Percentiles rank a stretch among this genome's conserved stretches.
These are phyloP conservation scores for Ceratocystis eucalypticola DNA, from an alignment of 2,329 filamentous ascomycete genomes.

Conservation along the genomic window DNA sequence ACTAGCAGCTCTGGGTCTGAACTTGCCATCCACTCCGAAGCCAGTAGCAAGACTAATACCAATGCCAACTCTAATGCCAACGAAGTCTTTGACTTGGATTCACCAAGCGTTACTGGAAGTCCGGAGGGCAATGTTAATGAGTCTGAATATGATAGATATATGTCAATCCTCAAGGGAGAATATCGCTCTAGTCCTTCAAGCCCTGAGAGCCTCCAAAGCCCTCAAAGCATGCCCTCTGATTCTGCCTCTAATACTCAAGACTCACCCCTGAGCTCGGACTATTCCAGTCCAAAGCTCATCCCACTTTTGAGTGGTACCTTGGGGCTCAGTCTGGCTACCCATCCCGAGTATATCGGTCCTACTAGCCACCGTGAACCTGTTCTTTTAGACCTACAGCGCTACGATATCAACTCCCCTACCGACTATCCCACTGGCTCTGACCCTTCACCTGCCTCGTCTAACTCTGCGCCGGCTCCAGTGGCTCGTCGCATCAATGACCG, in stretches of 20 bases:
- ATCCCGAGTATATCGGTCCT: slow-evolving; percentile 46
- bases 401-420: slow-evolving; percentile 29
- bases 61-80: background rate
- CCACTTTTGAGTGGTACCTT: slow-evolving; percentile 32
- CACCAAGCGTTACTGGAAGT: background rate
- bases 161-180: slow-evolving; percentile 15
- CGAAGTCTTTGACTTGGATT: background rate
- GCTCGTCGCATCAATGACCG: slow-evolving; percentile 27
- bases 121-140: background rate
- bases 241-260: background rate
- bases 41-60: background rate
- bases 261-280: slow-evolving; percentile 6
- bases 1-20: slow-evolving; percentile 4
- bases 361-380: slow-evolving; percentile 46
- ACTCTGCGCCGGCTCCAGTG: slow-evolving; percentile 21
- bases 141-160: slow-evolving; percentile 17
- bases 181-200: slow-evolving; percentile 8
- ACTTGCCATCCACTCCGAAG: background rate
- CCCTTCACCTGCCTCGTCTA: slow-evolving; percentile 9
- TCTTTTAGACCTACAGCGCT: slow-evolving; percentile 42
- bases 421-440: slow-evolving; percentile 6
- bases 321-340: slow-evolving; percentile 43
- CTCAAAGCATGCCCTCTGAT: background rate
- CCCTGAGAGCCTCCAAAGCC: background rate
- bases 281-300: slow-evolving; percentile 15